Evolutionary conservation across 176 grass and related monocot genomes (phyloP).

Genomic region (Urochloa ruziziensis): DNA sequence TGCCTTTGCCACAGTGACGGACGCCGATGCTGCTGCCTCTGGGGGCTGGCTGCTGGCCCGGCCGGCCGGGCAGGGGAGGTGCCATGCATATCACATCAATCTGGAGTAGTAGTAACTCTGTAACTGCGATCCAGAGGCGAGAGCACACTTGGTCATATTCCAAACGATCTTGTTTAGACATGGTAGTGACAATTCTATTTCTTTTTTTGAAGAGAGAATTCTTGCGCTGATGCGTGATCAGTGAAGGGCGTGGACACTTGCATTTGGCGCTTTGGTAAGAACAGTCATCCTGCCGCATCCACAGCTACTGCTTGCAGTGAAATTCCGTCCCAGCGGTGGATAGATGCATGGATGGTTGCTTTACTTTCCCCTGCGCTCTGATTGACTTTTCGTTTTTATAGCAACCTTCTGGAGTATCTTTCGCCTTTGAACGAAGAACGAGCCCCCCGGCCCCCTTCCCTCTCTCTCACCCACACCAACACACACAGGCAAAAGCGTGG

Average conservation of each 20-base stretch:
- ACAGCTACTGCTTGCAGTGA: background rate
- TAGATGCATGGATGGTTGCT: no score
- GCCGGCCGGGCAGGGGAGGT: background rate
- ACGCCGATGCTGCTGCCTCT: background rate
- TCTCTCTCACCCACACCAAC: background rate
- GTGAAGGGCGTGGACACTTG: background rate
- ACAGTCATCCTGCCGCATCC: background rate
- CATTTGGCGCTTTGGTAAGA: background rate
- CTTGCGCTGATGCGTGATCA: background rate
- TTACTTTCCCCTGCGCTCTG: background rate
- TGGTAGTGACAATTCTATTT: background rate
- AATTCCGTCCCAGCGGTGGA: background rate
- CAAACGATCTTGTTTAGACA: background rate
- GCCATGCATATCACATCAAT: background rate
- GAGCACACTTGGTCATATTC: background rate
- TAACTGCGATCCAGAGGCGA: no score
- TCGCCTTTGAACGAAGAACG: constrained; percentile 32
- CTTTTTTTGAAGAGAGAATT: background rate
- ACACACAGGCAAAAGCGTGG: background rate
- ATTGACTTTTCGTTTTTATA: constrained; percentile 42
- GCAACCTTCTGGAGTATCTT: constrained; percentile 31
- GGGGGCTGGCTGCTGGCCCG: background rate
- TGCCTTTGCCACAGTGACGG: constrained; percentile 5
- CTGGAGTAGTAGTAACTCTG: background rate
- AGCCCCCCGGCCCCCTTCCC: background rate